Base-by-base conservation (phyloP, 306 rosid species). In the Spatholobus suberectus region DNA sequence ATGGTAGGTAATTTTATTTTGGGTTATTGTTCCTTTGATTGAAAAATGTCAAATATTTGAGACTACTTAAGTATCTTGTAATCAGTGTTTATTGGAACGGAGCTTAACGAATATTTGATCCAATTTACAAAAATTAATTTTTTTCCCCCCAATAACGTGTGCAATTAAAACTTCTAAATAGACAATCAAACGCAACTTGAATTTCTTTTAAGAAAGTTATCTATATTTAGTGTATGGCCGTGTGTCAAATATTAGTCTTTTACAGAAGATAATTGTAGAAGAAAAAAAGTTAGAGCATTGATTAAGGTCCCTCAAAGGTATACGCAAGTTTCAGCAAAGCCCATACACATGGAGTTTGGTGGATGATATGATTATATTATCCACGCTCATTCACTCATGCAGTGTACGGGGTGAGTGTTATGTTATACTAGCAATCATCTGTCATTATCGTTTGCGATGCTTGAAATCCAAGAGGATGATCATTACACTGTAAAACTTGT, bases 321-420 rank as follows among this genome's bases (percentile, higher is more conserved):
- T 46, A 46, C 0, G 81, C 55, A 88, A 83, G 91, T 74, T 81
- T 83, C 69, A 29, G 69, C 66, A 70, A 75, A 43, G 57, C 46
- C 15, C 14, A n/a, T 67, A 10, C 6, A 10, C 6, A 49, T 32
- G 78, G 44, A 17, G 55, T 81, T 89, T 69, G 89, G 85, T 86
- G 86, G 86, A 58, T 47, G 77, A 5, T 75, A 81, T 86, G 68
- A 89, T 89, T 82, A 10, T 49, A 47, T 75, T 55, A 2, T 55
- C 58, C 32, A 26, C 41, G 40, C 75, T 20, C 59, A 24, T 29
- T 44, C 32, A 47, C 54, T 47, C 54, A 29, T 26, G 77, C 62
- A 27, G 11, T 7, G 32, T 37, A n/a, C n/a, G n/a, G n/a, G n/a
- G 41, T 37, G 5, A 37, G 3, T 29, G 49, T 11, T 15, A 47